phyloP scores from a whole-genome alignment of 2,329 filamentous ascomycete species.

The Fusarium anthophilum region DNA sequence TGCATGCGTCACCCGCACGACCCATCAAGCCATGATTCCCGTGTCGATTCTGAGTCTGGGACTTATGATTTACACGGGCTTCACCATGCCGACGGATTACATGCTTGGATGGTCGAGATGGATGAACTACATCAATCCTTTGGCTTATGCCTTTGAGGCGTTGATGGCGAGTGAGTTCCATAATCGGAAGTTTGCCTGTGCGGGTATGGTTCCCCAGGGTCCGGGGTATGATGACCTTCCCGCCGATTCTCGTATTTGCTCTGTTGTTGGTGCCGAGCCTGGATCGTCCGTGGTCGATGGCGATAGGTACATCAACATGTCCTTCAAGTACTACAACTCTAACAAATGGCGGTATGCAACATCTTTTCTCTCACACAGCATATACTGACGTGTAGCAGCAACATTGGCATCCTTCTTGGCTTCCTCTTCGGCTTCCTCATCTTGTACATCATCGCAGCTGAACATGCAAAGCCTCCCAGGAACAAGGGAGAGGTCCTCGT shows the following conservation, averaged over 20 bases:
- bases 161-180: conserved; percentile 50
- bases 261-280: conserved; percentile 62
- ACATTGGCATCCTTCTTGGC: conserved; percentile 72
- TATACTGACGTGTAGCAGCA: conserved; percentile 50
- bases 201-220: conserved; percentile 54
- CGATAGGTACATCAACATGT: conserved; percentile 65
- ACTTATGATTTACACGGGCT: conserved; percentile 60
- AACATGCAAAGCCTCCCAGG: conserved; percentile 69
- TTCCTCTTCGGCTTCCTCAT: conserved; percentile 72
- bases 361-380: rapidly evolving
- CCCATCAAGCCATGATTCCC: conserved; percentile 57
- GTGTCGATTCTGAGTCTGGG: conserved; percentile 60
- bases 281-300: conserved; percentile 66
- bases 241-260: conserved; percentile 60
- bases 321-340: conserved; percentile 64
- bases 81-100: conserved; percentile 40
- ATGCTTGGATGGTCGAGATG: conserved; percentile 55
- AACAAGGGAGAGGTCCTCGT: conserved; percentile 76
- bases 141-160: conserved; percentile 60
- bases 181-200: conserved; percentile 65
- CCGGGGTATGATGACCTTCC: conserved; percentile 49
- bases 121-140: conserved; percentile 72
- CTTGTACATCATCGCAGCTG: conserved; percentile 70
- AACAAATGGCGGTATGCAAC: conserved; percentile 61
- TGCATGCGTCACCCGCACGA: conserved; percentile 42